Base-by-base conservation (phyloP, 2,329 filamentous ascomycete genomes). In the Scytalidium lignicola region DNA sequence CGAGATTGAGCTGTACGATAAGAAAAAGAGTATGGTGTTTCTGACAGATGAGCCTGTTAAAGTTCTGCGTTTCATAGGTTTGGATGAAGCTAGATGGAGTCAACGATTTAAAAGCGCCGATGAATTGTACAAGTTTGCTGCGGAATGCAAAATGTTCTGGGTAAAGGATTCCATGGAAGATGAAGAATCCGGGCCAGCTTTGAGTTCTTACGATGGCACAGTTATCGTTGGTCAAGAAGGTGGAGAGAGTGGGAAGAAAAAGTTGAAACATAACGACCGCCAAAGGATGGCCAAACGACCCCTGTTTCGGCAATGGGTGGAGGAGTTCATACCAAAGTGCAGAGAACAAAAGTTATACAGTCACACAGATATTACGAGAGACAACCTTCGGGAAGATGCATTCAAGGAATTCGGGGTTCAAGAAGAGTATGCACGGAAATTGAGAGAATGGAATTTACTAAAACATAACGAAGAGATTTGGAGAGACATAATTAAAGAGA, bases 1-100 rank as follows among this genome's bases (percentile, higher is more conserved):
- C 3, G 83, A 89, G 61, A 81, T 90, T 28, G 87, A 91, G 58
- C 53, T 62, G 0, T 54, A 70, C 2, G 71, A 88, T 61, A 73
- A 71, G 51, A 80, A 79, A 51, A 72, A 73, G 50, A 61, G 56
- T 43, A 77, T 77, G 50, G 59, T 92, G 1, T 72, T 80, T 13
- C 71, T 92, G 0, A 83, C 82, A 0, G 65, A 65, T 1, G 73
- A 85, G 10, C 81, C 86, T 0, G 55, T 55, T 1, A 59, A 72
- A 15, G 74, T 83, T 0, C 71, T 91, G 13, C 45, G 65, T 0
- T 89, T 92, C 57, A 72, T 90, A 0, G 82, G 80, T 0, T 67
- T 92, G 15, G 69, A 79, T 15, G 54, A 61, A 1, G 61, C 65
- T 5, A 64, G 54, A 10, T 88, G 79, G 72, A 67, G 74, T 18